These are phyloP conservation scores for Amphicarpaea edgeworthii DNA, from an alignment of 306 rosid genomes.

Conservation along the genomic window DNA sequence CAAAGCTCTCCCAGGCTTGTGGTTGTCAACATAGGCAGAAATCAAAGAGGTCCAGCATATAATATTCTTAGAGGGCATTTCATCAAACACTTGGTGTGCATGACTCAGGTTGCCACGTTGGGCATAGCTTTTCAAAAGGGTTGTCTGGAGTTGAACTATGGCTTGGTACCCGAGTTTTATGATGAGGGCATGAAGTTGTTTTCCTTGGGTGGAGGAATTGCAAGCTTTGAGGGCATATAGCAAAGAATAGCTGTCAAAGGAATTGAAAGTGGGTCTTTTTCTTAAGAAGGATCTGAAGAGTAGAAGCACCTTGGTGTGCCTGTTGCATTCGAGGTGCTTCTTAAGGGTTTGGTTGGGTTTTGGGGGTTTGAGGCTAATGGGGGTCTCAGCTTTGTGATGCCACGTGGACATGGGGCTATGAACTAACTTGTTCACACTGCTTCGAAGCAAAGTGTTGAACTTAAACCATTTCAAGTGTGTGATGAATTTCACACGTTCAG, in stretches of 20 bases:
- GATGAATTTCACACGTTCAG: conserved; percentile 43
- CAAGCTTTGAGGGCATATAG: conserved; percentile 62
- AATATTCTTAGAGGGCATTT: conserved; percentile 50
- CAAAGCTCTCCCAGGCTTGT: conserved; percentile 53
- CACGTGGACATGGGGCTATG: conserved; percentile 14
- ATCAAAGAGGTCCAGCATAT: conserved; percentile 68
- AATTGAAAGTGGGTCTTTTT: conserved; percentile 39
- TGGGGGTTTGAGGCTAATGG: conserved; percentile 57
- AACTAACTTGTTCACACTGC: conserved; percentile 16
- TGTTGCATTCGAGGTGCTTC: conserved; percentile 52
- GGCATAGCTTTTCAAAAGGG: conserved; percentile 54
- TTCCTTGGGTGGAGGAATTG: conserved; percentile 46
- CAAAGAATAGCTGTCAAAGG: conserved; percentile 60
- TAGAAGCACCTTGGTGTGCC: conserved; percentile 43
- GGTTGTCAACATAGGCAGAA: conserved; percentile 65
- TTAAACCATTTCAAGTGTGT: conserved; percentile 45
- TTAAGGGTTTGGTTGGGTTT: conserved; percentile 63
- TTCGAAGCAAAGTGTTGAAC: conserved; percentile 35
- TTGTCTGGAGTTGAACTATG: conserved; percentile 59
- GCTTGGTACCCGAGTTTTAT: conserved; percentile 58
- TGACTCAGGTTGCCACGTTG: conserved; percentile 29
- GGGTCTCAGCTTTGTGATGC: conserved; percentile 46
- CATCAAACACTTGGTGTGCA: conserved; percentile 57
- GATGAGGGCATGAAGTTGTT: conserved; percentile 57
- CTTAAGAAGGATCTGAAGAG: conserved; percentile 56